A percentile compares a stretch with the other conserved stretches of the same genome.
Conservation (phyloP, 495 filamentous ascomycete genomes). For the Aspergillus bertholletiae region DNA sequence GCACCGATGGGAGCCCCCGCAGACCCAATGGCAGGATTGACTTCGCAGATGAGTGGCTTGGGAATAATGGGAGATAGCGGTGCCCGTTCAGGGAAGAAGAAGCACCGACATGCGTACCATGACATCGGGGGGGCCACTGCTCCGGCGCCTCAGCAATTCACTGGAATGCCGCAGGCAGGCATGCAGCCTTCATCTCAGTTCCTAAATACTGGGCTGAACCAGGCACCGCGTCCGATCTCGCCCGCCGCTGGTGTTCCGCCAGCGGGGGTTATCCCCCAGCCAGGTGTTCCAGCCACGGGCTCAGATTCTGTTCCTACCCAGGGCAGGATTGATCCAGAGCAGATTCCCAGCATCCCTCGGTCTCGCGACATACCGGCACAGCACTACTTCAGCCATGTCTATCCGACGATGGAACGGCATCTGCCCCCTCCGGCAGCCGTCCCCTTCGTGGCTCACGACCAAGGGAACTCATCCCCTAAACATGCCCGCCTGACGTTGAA, state of each 20-base stretch:
- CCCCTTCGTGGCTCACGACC: conserved; percentile 88
- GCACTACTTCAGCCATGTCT: conserved; percentile 82
- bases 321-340: conserved; percentile 81
- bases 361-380: conserved; percentile 77
- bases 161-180: conserved; percentile 58
- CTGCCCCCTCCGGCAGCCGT: conserved; percentile 85
- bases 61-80: conserved; percentile 63
- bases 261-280: conserved; percentile 49
- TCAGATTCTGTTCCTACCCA: conserved; percentile 55
- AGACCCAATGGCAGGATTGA: conserved; percentile 57
- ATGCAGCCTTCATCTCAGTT: conserved; percentile 60
- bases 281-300: conserved; percentile 39
- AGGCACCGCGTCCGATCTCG: conserved; percentile 45
- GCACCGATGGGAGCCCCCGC: conserved; percentile 25
- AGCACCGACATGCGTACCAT: conserved; percentile 91
- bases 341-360: conserved; percentile 86
- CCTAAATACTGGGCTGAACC: conserved; percentile 63
- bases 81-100: conserved; percentile 72
- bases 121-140: conserved; percentile 63
- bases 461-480: conserved; percentile 95
- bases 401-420: conserved; percentile 91
- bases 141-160: conserved; percentile 54
- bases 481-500: conserved; percentile 88
- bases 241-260: conserved; percentile 52
- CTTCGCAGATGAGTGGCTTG: conserved; percentile 85